Conservation (phyloP, 805 yeast genomes). For the Pichia kluyveri region DNA sequence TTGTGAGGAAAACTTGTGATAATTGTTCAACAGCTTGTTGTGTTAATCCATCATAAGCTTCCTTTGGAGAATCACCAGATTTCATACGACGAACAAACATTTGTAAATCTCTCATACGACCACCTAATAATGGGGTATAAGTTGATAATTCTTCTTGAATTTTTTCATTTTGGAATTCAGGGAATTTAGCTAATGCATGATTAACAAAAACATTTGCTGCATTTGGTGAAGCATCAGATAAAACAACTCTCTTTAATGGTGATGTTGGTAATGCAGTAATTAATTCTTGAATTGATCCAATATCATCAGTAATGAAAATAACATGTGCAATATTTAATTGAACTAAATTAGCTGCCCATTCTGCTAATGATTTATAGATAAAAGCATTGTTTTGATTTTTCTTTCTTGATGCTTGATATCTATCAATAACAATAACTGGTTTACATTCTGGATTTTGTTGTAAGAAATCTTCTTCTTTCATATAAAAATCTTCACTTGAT, state of each 20-base stretch:
- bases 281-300: slow-evolving; percentile 62
- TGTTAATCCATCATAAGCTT: slow-evolving; percentile 73
- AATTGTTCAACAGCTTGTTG: slow-evolving; percentile 82
- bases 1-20: slow-evolving; percentile 61
- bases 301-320: slow-evolving; percentile 76
- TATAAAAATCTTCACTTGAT: slow-evolving; percentile 14
- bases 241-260: slow-evolving; percentile 63
- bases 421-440: slow-evolving; percentile 78
- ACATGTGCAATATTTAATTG: slow-evolving; percentile 84
- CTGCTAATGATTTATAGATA: slow-evolving; percentile 66
- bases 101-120: slow-evolving; percentile 90
- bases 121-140: slow-evolving; percentile 74
- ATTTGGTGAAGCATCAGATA: slow-evolving; percentile 72
- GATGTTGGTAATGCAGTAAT: slow-evolving; percentile 75
- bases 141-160: slow-evolving; percentile 34
- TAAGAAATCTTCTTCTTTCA: slow-evolving; percentile 70
- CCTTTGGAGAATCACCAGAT: slow-evolving; percentile 76
- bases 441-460: slow-evolving; percentile 79
- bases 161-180: slow-evolving; percentile 18
- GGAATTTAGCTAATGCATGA: slow-evolving; percentile 33
- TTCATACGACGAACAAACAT: slow-evolving; percentile 80
- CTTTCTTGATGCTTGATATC: slow-evolving; percentile 49
- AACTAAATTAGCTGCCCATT: slow-evolving; percentile 79
- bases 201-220: slow-evolving; percentile 66
- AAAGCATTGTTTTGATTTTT: slow-evolving; percentile 52